Base-by-base conservation (phyloP, 2,329 filamentous ascomycete species). In the Xylariaceae sp. region DNA sequence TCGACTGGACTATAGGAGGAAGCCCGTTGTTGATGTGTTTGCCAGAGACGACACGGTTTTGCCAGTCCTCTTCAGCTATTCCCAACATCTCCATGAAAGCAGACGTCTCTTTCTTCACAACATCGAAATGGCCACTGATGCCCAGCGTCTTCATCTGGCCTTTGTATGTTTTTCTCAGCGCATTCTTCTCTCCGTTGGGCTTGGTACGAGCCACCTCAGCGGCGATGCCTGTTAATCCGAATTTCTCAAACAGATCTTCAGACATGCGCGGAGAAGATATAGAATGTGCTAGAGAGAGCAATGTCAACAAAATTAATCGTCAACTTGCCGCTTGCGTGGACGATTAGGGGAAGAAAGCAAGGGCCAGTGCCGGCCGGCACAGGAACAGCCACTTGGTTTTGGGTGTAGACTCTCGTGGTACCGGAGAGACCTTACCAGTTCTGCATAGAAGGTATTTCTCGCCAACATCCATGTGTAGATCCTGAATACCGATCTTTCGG, bases 141-240 rank as follows among this genome's bases (percentile, higher is more conserved):
- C 75, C 76, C 21, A 82, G 63, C 31, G 70, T 72, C 65, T 82
- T 82, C 57, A 83, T 78, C 49, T 82, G 76, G 36, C 77, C 77
- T 60, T 83, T 83, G 65, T 82, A 83, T 12, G 78, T 81, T 57
- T 82, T 82, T 17, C 78, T 71, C 34, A 83, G 66, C 47, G 74
- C 75, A 54, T 82, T 82, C 67, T 81, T 82, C 58, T 80, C 74
- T 48, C 78, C 78, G 56, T 79, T 79, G 11, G 77, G 75, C 55
- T 79, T 75, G 37, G 74, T 74, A 44, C 78, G 71, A 44, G 78
- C 78, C 28, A 82, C 76, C 48, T 78, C 73, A 41, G 72, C 70
- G 41, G 78, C 78, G 39, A 83, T 69, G 36, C 59, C 63, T 33
- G 68, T 66, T 48, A 83, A 62, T 52, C 67, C 66, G 59, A 77